These are phyloP conservation scores for Parietaria judaica DNA, from an alignment of 306 rosid genomes.

Conservation along the genomic window DNA sequence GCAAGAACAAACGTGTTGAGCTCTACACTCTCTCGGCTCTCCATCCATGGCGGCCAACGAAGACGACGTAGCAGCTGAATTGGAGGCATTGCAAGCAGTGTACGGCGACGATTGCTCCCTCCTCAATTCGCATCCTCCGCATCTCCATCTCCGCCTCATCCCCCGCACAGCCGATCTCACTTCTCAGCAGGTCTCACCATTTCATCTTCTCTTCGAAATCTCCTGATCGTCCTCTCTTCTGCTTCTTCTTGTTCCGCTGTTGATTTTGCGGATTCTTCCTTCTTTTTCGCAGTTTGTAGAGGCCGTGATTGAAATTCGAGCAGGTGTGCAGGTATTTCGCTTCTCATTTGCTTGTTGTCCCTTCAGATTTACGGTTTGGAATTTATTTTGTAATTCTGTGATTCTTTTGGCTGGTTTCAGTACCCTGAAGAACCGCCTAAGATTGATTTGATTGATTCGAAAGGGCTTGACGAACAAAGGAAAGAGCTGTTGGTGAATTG, in stretches of 20 bases:
- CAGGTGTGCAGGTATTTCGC: slow-evolving; percentile 43
- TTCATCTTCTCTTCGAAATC: too few species aligned
- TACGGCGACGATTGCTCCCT: slow-evolving; percentile 55
- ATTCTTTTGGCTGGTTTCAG: slow-evolving; percentile 27
- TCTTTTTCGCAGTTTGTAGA: slow-evolving; percentile 54
- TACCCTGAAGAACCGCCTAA: slow-evolving; percentile 63
- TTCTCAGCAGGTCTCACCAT: slow-evolving; percentile 47
- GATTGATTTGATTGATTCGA: slow-evolving; percentile 47
- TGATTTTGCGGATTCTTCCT: background rate
- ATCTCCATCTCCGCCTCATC: slow-evolving; percentile 52
- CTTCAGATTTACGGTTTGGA: background rate
- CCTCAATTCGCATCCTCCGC: slow-evolving; percentile 54
- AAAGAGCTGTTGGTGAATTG: slow-evolving; percentile 31
- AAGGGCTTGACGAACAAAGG: slow-evolving; percentile 63
- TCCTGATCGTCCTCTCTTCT: background rate
- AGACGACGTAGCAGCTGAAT: slow-evolving; percentile 48
- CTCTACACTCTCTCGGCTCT: background rate
- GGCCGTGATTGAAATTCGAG: slow-evolving; percentile 46
- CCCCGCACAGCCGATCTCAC: slow-evolving; percentile 86
- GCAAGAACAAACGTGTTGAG: too few species aligned
- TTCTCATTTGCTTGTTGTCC: background rate
- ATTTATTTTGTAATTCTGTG: background rate
- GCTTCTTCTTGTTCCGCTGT: background rate
- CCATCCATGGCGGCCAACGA: slow-evolving; percentile 15
- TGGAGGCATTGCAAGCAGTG: slow-evolving; percentile 68